phyloP scores from a whole-genome alignment of 2,329 filamentous ascomycete species.

The Ceratocystis albifundus region DNA sequence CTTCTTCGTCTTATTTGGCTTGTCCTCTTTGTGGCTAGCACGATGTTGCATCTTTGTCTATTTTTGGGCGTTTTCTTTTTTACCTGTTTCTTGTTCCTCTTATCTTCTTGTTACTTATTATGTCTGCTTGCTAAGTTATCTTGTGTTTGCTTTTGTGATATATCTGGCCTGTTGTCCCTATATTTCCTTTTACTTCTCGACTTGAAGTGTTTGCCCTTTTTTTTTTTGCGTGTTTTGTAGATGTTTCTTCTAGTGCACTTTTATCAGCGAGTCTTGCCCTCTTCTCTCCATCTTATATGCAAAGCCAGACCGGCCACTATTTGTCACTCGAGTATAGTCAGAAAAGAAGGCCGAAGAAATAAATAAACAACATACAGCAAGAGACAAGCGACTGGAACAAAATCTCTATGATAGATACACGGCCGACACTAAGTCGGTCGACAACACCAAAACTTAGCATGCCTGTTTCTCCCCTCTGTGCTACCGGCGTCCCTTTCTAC shows the following conservation, averaged over 20 bases:
- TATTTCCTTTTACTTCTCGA: slow-evolving; percentile 14
- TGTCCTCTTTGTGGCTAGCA: not conserved
- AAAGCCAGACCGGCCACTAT: not conserved
- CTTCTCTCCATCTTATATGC: not conserved
- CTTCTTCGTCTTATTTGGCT: not conserved
- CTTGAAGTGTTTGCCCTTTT: not conserved
- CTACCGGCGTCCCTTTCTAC: slow-evolving; percentile 32
- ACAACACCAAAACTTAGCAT: not conserved
- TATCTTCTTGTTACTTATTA: not conserved
- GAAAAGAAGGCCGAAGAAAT: not conserved
- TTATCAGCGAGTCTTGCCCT: not conserved
- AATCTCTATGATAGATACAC: slow-evolving; percentile 5
- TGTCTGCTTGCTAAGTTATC: slow-evolving; percentile 8
- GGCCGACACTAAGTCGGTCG: not conserved
- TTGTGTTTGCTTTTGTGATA: slow-evolving; percentile 6
- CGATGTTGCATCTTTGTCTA: slow-evolving; percentile 10
- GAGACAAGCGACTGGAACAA: slow-evolving; percentile 4
- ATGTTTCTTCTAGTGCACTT: not conserved
- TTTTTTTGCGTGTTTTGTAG: not conserved
- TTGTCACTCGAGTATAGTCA: not conserved
- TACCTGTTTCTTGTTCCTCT: slow-evolving; percentile 2
- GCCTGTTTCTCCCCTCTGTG: not conserved
- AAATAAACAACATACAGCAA: not conserved
- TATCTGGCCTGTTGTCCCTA: slow-evolving; percentile 2
- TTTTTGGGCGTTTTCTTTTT: slow-evolving; percentile 17